Conservation (phyloP, 2,329 filamentous ascomycete genomes). For the Pseudophaeomoniella oleicola region DNA sequence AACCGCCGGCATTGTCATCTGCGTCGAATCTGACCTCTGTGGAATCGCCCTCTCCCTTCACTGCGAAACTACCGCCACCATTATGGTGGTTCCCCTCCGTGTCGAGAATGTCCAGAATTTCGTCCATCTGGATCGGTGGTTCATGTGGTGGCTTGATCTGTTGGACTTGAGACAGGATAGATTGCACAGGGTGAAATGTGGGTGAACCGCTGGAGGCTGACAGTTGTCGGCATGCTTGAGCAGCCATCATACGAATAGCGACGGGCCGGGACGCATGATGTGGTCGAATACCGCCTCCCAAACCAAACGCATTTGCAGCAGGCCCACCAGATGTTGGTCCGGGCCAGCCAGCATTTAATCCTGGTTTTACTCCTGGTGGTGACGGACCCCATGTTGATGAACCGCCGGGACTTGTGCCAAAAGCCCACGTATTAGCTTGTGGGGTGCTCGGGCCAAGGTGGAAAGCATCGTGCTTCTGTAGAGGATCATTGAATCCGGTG, state of each 20-base stretch:
- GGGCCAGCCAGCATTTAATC: slow-evolving; percentile 29
- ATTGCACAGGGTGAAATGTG: slow-evolving; percentile 52
- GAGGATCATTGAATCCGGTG: slow-evolving; percentile 9
- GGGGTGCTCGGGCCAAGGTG: slow-evolving; percentile 3
- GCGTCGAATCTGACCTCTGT: slow-evolving; percentile 36
- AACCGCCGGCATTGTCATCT: slow-evolving; percentile 28
- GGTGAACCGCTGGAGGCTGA: slow-evolving; percentile 24
- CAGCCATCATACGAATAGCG: slow-evolving; percentile 58
- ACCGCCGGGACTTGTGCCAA: slow-evolving; percentile 7
- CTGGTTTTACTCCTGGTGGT: slow-evolving; percentile 1
- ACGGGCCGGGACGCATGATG: slow-evolving; percentile 48
- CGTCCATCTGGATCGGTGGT: slow-evolving; percentile 41
- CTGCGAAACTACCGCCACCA: slow-evolving; percentile 76
- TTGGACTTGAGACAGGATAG: slow-evolving; percentile 50
- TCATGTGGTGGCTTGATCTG: slow-evolving; percentile 47
- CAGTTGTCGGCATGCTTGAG: slow-evolving; percentile 60
- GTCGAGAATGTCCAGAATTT: slow-evolving; percentile 74
- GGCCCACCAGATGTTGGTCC: slow-evolving; percentile 8
- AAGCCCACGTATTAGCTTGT: slow-evolving; percentile 5
- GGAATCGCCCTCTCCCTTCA: slow-evolving; percentile 35
- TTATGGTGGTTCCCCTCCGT: slow-evolving; percentile 78
- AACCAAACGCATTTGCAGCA: slow-evolving; percentile 32
- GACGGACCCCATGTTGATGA: slow-evolving; percentile 8
- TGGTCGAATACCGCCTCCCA: slow-evolving; percentile 30
- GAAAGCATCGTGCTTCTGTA: slow-evolving; percentile 10